A percentile compares a stretch with the other conserved stretches of the same genome.
Evolutionary conservation across 176 grass and related monocot genomes (phyloP).

Genomic region (Cymbopogon citratus): DNA sequence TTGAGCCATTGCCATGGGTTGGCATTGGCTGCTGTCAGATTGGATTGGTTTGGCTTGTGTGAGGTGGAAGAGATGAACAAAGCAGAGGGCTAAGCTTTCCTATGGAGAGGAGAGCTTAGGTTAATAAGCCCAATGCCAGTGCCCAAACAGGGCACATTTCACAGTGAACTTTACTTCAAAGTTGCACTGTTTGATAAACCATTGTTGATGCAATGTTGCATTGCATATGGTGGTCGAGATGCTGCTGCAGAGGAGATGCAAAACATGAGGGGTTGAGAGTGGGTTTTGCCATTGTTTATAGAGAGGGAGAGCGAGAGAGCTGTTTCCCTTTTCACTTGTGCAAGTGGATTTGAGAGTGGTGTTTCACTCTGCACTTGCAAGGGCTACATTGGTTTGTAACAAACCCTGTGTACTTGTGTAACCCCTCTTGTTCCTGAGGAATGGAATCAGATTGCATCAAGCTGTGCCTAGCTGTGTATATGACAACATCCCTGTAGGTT

Average conservation of each 20-base stretch:
- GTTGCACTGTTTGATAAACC: constrained; percentile 22
- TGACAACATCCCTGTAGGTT: constrained; percentile 16
- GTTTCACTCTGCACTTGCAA: constrained; percentile 45
- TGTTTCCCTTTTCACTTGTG: constrained; percentile 28
- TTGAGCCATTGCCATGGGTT: constrained; percentile 43
- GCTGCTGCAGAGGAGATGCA: constrained; percentile 24
- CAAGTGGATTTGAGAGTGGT: constrained; percentile 47
- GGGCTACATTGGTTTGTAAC: constrained; percentile 38
- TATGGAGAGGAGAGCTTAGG: constrained; percentile 51
- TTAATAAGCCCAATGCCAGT: constrained; percentile 34
- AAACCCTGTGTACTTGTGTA: constrained; percentile 26
- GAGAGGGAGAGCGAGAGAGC: not conserved
- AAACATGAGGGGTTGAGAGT: constrained; percentile 35
- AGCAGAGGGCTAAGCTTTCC: constrained; percentile 34
- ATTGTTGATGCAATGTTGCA: constrained; percentile 33
- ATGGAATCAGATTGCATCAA: constrained; percentile 23
- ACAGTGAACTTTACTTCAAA: constrained; percentile 34
- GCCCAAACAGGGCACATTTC: constrained; percentile 34
- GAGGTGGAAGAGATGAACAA: constrained; percentile 33
- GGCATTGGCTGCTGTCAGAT: constrained; percentile 43
- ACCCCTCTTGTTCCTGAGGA: constrained; percentile 40
- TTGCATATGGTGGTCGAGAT: constrained; percentile 21
- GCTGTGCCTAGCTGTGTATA: constrained; percentile 22
- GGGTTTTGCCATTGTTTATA: constrained; percentile 52
- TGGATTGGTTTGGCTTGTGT: constrained; percentile 57